These are phyloP conservation scores for Coniochaeta prunicola DNA, from an alignment of 2,329 filamentous ascomycete species.

Conservation along the genomic window DNA sequence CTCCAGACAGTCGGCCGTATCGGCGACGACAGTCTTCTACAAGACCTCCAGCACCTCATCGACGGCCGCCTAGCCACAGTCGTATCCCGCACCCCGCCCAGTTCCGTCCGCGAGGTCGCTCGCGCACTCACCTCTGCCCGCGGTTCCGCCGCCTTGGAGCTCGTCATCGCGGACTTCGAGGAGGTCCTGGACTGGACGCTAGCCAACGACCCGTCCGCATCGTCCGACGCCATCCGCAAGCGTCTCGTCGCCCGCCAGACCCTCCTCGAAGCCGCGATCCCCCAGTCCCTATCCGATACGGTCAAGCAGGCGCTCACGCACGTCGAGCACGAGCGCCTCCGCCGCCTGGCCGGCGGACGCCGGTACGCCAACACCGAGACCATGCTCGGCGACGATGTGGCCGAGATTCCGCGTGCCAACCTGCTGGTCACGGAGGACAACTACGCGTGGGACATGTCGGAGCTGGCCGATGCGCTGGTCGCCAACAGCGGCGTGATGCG, in stretches of 20 bases:
- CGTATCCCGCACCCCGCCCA: constrained; percentile 5
- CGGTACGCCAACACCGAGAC: constrained; percentile 26
- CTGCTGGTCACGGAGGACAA: constrained; percentile 29
- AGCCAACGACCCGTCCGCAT: neutral
- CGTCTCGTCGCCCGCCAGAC: constrained; percentile 9
- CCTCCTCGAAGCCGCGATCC: constrained; percentile 10
- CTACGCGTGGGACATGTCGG: constrained; percentile 28
- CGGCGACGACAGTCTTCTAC: constrained; percentile 2
- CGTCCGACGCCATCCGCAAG: constrained; percentile 4
- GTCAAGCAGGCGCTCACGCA: constrained; percentile 8
- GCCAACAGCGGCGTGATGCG: constrained; percentile 19
- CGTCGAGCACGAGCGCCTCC: constrained; percentile 9
- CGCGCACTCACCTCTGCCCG: constrained; percentile 3
- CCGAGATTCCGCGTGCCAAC: constrained; percentile 22
- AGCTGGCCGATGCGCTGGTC: constrained; percentile 14
- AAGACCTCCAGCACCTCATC: constrained; percentile 5
- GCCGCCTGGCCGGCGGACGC: constrained; percentile 3
- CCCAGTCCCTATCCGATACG: constrained; percentile 3
- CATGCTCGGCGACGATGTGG: constrained; percentile 22
- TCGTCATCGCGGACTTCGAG: constrained; percentile 9
- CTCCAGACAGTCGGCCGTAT: constrained; percentile 4
- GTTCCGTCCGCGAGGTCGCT: constrained; percentile 10
- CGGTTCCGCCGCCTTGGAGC: neutral
- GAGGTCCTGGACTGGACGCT: constrained; percentile 9
- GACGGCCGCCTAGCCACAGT: constrained; percentile 6